Evolutionary conservation across 176 grass and related monocot species (phyloP).

Genomic region (Urochloa ruziziensis): DNA sequence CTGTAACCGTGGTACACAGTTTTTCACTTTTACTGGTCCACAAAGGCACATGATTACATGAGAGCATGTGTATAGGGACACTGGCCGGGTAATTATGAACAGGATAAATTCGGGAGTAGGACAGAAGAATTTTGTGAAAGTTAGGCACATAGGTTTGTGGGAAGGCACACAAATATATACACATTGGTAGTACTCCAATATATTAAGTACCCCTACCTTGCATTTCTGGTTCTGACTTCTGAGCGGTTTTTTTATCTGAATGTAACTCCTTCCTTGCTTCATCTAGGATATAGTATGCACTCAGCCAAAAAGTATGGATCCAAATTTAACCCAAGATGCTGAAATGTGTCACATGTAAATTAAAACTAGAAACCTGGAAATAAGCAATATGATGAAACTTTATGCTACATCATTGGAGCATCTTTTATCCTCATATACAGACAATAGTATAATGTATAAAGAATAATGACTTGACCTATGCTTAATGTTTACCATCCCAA

Average conservation of each 20-base stretch:
- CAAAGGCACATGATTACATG: constrained; percentile 11
- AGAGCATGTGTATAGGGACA: constrained; percentile 4
- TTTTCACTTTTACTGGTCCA: constrained; percentile 29
- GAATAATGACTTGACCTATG: not conserved
- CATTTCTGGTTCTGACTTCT: not conserved
- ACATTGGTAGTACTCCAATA: not conserved
- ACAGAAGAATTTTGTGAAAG: constrained; percentile 7
- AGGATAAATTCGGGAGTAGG: constrained; percentile 12
- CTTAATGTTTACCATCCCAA: not conserved
- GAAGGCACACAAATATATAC: not conserved
- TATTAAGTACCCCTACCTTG: not conserved
- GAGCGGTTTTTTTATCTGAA: not conserved
- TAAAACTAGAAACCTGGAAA: not conserved
- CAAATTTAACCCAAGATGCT: not conserved
- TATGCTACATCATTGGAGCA: not conserved
- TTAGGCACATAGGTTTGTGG: not conserved
- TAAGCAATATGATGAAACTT: not conserved
- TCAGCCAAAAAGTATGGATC: not conserved
- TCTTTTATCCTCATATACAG: not conserved
- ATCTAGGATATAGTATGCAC: not conserved
- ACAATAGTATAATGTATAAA: not conserved
- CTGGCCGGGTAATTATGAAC: constrained; percentile 1
- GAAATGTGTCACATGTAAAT: not conserved
- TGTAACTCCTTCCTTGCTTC: not conserved
- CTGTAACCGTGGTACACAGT: not conserved